Conservation (phyloP, 352 stramenopile genomes). For the Globisporangium paddicum region DNA sequence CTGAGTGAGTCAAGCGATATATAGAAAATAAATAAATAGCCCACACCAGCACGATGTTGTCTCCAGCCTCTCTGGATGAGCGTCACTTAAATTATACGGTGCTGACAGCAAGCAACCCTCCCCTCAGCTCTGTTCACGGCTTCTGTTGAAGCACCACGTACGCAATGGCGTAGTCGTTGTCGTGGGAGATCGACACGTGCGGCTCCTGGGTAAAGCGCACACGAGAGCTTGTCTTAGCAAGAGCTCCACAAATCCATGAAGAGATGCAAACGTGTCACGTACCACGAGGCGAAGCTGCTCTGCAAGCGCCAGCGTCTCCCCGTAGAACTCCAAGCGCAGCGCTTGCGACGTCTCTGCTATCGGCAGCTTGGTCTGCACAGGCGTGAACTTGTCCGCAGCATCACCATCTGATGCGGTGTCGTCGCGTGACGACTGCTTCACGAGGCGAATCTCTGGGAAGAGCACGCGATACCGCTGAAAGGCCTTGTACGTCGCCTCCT, state of each 20-base stretch:
- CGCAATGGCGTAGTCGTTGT: conserved; percentile 77
- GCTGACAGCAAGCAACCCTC: background rate
- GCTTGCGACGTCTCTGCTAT: conserved; percentile 29
- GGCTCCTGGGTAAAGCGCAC: conserved; percentile 27
- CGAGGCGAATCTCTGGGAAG: conserved; percentile 67
- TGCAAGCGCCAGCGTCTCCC: conserved; percentile 47
- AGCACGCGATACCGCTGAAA: conserved; percentile 75
- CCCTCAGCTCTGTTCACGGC: background rate
- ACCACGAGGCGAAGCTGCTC: conserved; percentile 53
- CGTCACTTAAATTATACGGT: background rate
- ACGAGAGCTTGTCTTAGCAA: background rate
- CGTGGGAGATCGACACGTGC: conserved; percentile 75
- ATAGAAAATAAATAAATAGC: background rate
- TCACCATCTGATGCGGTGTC: background rate
- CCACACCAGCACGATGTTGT: background rate
- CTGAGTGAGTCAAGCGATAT: background rate
- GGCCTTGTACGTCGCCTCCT: conserved; percentile 82
- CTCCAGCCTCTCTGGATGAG: background rate
- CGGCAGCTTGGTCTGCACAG: conserved; percentile 22
- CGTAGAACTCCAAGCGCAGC: conserved; percentile 51
- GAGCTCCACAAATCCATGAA: background rate
- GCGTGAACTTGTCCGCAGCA: background rate
- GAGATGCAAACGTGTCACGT: background rate
- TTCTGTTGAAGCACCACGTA: conserved; percentile 65
- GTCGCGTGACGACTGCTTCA: conserved; percentile 1